Conservation (phyloP, 495 filamentous ascomycete genomes). For the Aspergillus homomorphus region DNA sequence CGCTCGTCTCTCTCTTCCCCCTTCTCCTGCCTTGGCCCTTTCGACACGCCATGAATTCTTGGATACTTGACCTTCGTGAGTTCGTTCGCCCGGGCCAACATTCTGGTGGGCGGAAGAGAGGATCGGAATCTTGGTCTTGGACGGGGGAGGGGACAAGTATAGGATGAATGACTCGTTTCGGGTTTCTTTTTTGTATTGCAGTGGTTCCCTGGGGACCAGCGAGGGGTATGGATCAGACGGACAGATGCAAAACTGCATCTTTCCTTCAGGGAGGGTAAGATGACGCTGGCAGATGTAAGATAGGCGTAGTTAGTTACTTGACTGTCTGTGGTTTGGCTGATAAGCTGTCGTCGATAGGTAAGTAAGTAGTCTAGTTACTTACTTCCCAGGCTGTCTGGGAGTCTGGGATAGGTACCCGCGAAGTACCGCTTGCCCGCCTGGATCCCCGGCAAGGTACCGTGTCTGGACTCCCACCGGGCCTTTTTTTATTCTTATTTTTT, state of each 20-base stretch:
- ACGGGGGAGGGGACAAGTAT: background rate
- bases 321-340: too few relatives aligned
- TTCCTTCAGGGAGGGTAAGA: background rate
- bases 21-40: background rate
- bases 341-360: too few relatives aligned
- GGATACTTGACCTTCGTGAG: background rate
- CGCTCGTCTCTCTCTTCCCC: background rate
- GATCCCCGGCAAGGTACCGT: background rate
- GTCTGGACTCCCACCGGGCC: background rate
- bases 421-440: background rate
- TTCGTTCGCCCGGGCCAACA: too few relatives aligned
- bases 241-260: background rate
- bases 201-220: background rate
- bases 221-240: background rate
- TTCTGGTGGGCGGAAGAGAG: background rate
- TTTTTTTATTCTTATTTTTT: background rate
- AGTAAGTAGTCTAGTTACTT: background rate
- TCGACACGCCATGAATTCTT: background rate
- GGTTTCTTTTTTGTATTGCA: too few relatives aligned
- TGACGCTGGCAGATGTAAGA: too few relatives aligned
- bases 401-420: background rate
- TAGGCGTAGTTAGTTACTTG: too few relatives aligned
- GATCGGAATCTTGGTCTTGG: constrained; percentile 1
- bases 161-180: too few relatives aligned
- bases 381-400: too few relatives aligned